phyloP scores from a whole-genome alignment of 108 stramenopile genomes.

The Nannochloropsis gaditana region DNA sequence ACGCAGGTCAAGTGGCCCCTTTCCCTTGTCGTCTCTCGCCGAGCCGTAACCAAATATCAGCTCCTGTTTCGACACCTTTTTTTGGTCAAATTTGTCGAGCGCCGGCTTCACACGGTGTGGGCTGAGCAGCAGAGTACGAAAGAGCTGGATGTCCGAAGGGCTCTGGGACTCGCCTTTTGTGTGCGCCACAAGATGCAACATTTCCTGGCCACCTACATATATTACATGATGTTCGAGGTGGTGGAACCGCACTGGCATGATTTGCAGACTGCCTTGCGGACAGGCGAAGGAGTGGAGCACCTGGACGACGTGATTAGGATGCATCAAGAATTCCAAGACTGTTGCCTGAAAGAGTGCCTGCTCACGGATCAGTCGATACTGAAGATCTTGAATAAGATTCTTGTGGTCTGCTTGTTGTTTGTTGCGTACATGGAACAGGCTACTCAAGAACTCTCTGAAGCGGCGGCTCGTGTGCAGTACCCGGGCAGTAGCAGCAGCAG shows the following conservation, averaged over 20 bases:
- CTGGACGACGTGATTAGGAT: constrained; percentile 75
- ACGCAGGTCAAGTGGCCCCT: constrained; percentile 79
- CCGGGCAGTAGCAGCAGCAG: not conserved
- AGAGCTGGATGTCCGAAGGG: constrained; percentile 65
- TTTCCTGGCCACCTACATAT: constrained; percentile 91
- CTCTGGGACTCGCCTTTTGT: constrained; percentile 68
- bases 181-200: constrained; percentile 93
- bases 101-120: constrained; percentile 80
- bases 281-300: constrained; percentile 51
- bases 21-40: constrained; percentile 72
- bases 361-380: constrained; percentile 76
- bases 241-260: not conserved
- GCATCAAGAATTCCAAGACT: constrained; percentile 78
- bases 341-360: constrained; percentile 80
- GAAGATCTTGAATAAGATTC: constrained; percentile 46
- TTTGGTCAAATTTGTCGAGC: constrained; percentile 92
- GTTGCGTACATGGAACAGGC: constrained; percentile 48
- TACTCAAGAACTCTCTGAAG: not conserved
- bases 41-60: constrained; percentile 78
- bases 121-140: constrained; percentile 76
- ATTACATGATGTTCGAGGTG: constrained; percentile 95
- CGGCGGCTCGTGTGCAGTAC: not conserved
- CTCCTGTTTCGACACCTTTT: constrained; percentile 93
- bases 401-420: constrained; percentile 55
- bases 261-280: not conserved